Conservation (phyloP, 495 filamentous ascomycete species). For the Neurospora sp. region DNA sequence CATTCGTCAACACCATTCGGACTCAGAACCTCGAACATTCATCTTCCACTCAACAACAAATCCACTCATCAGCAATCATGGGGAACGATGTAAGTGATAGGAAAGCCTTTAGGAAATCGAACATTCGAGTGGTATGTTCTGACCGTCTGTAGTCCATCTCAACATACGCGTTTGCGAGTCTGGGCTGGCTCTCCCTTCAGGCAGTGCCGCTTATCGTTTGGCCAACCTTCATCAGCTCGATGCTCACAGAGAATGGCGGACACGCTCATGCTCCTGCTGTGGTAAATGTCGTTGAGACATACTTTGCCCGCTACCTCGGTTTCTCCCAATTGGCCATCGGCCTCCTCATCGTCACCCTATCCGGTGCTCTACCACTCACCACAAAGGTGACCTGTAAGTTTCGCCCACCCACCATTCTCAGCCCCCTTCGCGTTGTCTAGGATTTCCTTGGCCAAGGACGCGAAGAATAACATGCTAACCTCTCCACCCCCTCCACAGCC, state of each 20-base stretch:
- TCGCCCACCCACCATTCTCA: constrained; percentile 3
- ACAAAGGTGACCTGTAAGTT: constrained; percentile 25
- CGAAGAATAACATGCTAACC: background rate
- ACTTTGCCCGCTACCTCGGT: constrained; percentile 62
- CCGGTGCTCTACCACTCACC: constrained; percentile 65
- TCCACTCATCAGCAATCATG: background rate
- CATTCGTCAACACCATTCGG: background rate
- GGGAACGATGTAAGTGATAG: background rate
- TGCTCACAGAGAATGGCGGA: background rate
- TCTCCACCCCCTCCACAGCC: background rate
- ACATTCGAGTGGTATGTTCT: background rate
- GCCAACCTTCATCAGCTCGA: constrained; percentile 53
- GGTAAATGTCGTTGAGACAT: constrained; percentile 52
- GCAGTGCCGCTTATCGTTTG: constrained; percentile 51
- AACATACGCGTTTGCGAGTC: constrained; percentile 54
- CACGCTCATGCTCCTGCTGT: background rate
- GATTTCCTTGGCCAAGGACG: background rate
- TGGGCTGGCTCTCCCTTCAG: constrained; percentile 59
- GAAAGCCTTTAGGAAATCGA: background rate
- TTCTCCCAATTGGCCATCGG: constrained; percentile 57
- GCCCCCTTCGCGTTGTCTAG: too few relatives aligned
- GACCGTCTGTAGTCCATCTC: constrained; percentile 47
- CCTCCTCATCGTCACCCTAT: constrained; percentile 54
- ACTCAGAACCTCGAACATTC: background rate
- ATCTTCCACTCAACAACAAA: background rate